These are phyloP conservation scores for Albugo candida DNA, from an alignment of 352 stramenopile genomes.

Conservation along the genomic window DNA sequence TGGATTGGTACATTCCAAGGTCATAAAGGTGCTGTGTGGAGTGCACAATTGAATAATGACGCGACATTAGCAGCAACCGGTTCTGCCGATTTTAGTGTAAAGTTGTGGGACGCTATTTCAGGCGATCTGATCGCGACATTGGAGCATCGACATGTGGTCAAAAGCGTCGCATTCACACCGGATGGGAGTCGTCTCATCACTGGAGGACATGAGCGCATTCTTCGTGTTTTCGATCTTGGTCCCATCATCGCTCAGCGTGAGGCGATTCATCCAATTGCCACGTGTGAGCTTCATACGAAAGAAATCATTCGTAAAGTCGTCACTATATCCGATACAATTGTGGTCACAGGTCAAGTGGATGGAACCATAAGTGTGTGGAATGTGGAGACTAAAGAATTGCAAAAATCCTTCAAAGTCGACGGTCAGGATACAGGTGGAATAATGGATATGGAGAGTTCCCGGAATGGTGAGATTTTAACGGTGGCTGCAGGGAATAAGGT, in stretches of 20 bases:
- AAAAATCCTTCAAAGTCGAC: constrained; percentile 37
- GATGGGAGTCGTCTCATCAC: constrained; percentile 79
- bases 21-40: constrained; percentile 92
- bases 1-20: constrained; percentile 97
- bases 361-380: constrained; percentile 55
- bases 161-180: constrained; percentile 84
- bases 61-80: constrained; percentile 77
- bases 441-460: constrained; percentile 71
- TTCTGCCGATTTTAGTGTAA: constrained; percentile 88
- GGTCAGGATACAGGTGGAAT: constrained; percentile 15
- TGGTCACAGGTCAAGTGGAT: constrained; percentile 53
- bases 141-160: constrained; percentile 94
- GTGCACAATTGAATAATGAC: constrained; percentile 72
- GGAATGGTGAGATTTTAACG: constrained; percentile 57
- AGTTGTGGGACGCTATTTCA: constrained; percentile 94
- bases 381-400: constrained; percentile 21
- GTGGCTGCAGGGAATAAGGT: constrained; percentile 83
- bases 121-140: constrained; percentile 85
- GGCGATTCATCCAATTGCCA: constrained; percentile 13
- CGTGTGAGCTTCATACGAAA: constrained; percentile 30
- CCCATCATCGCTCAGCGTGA: constrained; percentile 28
- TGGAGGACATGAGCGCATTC: constrained; percentile 86
- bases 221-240: constrained; percentile 82
- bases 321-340: constrained; percentile 18
- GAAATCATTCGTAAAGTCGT: constrained; percentile 72